A percentile compares a stretch with the other conserved stretches of the same genome.
These are phyloP conservation scores for Hygrophorus pudorinus DNA, from an alignment of 768 basidiomycete genomes.

Conservation along the genomic window DNA sequence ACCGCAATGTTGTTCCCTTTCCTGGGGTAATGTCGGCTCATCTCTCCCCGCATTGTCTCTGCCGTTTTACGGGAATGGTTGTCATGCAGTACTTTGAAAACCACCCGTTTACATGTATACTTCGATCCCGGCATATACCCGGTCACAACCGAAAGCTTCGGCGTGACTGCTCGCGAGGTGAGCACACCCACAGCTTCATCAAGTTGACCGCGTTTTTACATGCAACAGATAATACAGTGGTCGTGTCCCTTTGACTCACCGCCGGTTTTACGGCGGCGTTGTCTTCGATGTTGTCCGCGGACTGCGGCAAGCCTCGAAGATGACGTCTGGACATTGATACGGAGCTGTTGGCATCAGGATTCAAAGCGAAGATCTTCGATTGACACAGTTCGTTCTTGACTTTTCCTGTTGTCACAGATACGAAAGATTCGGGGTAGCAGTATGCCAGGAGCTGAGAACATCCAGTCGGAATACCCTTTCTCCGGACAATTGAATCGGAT, in stretches of 20 bases:
- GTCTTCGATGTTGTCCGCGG: conserved; percentile 1
- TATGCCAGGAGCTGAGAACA: not conserved
- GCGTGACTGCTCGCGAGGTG: conserved; percentile 18
- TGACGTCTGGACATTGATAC: conserved; percentile 10
- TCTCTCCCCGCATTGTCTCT: conserved; percentile 16
- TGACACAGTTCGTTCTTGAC: not conserved
- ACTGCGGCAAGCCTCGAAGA: conserved; percentile 7
- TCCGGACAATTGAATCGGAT: too few relatives aligned
- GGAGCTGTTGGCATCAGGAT: conserved; percentile 3
- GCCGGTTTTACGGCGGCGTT: not conserved
- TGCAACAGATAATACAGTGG: conserved; percentile 3
- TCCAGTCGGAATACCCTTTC: too few relatives aligned
- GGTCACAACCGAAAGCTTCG: conserved; percentile 11
- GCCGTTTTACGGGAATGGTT: conserved; percentile 13
- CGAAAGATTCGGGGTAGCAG: too few relatives aligned
- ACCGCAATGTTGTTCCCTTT: conserved; percentile 14
- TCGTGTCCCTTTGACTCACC: not conserved
- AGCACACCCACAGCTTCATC: not conserved
- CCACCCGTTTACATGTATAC: not conserved
- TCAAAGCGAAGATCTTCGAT: not conserved
- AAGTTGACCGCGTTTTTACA: not conserved
- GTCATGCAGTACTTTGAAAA: conserved; percentile 13
- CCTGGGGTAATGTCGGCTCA: conserved; percentile 10
- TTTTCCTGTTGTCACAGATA: not conserved
- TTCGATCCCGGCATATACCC: not conserved